Conservation (phyloP, 129 eudicot genomes). For the Apium graveolens region DNA sequence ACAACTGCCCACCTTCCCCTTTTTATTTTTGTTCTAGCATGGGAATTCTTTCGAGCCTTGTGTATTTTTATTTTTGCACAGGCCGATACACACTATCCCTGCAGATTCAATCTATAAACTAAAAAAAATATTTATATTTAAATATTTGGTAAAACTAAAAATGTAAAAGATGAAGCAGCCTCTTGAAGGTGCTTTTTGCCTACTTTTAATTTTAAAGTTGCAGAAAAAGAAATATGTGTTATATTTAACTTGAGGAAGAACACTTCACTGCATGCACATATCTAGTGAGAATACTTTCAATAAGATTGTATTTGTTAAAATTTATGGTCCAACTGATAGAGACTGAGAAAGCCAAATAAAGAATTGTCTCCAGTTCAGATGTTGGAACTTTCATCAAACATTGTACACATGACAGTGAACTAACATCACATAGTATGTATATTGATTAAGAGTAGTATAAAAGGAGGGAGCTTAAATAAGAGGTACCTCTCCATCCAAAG, state of each 20-base stretch:
- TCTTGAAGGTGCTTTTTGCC: no score
- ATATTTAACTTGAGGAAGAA: neutral
- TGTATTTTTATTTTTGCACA: conserved; percentile 18
- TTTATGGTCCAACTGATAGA: neutral
- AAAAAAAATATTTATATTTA: no score
- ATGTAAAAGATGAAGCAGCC: no score
- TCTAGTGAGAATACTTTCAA: neutral
- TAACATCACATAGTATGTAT: neutral
- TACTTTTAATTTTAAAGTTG: neutral
- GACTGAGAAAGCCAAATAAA: neutral
- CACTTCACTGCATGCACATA: neutral
- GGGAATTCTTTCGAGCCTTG: conserved; percentile 29
- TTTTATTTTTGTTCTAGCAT: conserved; percentile 21
- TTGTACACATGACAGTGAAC: neutral
- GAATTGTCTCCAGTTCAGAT: neutral
- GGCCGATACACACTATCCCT: conserved; percentile 49
- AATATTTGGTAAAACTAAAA: no score
- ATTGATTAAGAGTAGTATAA: neutral
- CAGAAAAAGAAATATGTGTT: neutral
- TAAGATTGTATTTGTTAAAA: neutral
- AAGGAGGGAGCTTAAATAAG: neutral
- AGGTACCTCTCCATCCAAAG: conserved; percentile 53
- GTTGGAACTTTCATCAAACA: neutral
- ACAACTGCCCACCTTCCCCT: conserved; percentile 47
- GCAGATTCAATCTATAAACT: conserved; percentile 15